Percentiles rank a stretch among this genome's conserved stretches.
Conservation (phyloP, 495 filamentous ascomycete species). For the Neurospora hispaniola region DNA sequence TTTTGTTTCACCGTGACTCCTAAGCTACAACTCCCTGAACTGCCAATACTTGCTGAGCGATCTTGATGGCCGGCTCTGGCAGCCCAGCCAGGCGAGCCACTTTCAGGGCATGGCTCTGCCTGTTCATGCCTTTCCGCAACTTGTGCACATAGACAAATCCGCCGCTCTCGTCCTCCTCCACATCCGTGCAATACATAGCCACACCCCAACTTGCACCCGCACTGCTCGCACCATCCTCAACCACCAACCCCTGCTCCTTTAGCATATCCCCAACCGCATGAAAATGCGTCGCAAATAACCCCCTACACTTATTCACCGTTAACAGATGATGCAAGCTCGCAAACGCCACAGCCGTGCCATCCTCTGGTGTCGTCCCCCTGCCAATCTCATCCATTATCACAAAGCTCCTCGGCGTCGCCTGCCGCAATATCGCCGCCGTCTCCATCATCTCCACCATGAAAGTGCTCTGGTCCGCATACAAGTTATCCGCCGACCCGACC, state of each 20-base stretch:
- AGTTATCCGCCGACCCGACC: slow-evolving; percentile 84
- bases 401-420: slow-evolving; percentile 61
- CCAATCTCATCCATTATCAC: slow-evolving; percentile 99
- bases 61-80: slow-evolving; percentile 46
- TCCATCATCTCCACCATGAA: slow-evolving; percentile 90
- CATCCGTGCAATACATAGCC: slow-evolving; percentile 81
- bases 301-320: slow-evolving; percentile 61
- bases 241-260: slow-evolving; percentile 19
- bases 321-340: slow-evolving; percentile 78
- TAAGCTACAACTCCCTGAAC: slow-evolving; percentile 5
- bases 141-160: slow-evolving; percentile 83
- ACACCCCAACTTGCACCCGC: slow-evolving; percentile 39
- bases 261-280: slow-evolving; percentile 71
- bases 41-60: slow-evolving; percentile 40
- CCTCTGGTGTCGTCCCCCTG: slow-evolving; percentile 82
- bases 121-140: slow-evolving; percentile 72
- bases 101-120: slow-evolving; percentile 79
- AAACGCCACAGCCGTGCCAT: slow-evolving; percentile 82
- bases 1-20: not conserved
- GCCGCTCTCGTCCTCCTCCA: slow-evolving; percentile 53
- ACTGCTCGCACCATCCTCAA: slow-evolving; percentile 33
- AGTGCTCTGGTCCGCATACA: slow-evolving; percentile 85
- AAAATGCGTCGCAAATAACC: slow-evolving; percentile 93
- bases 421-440: slow-evolving; percentile 56
- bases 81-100: slow-evolving; percentile 80